Evolutionary conservation across 495 filamentous ascomycete species (phyloP), one percentile per base, ranked within the genome.

Genomic region (Wilcoxina mikolae): DNA sequence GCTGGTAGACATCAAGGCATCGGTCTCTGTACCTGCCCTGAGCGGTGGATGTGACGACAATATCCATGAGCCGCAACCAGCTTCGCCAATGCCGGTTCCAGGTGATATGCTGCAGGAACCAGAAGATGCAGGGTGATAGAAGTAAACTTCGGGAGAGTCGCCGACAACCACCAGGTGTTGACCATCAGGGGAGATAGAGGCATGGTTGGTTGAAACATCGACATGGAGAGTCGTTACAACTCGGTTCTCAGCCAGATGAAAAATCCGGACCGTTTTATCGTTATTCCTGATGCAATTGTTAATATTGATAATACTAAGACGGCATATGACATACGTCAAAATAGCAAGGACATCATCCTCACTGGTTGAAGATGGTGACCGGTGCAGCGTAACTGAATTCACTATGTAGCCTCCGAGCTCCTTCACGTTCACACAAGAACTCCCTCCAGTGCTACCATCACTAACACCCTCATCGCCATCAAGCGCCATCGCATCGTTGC

Each of bases 121-220:
- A 35, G 60, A 59, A 55, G 52, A 57, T 25, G 56, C 56, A 22
- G 76, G 70, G 51, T 78, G 68, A 65, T 91, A 89, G 54, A 96
- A 81, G 66, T 91, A 95, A 1, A 85, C 81, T 55, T 75, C 81
- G 2, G 82, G 79, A 61, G 85, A 79, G 60, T 98, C 93, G 22
- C 89, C 85, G 35, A 96, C 83, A 9, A 87, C 85, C 2, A 88
- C 73, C 3, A 96, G 75, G 17, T 93, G 68, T 38, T 72, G 74
- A 0, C 87, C 89, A 59, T 95, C 84, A 0, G 91, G 91, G 25
- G 89, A 95, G 41, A 98, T 80, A 18, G 87, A 79, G 3, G 88
- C 85, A 67, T 91, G 88, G 67, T 98, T 98, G 70, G 95, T 90
- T 52, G 77, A 80, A 58, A 83, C 80, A 35, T 83, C 79, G 55